Evolutionary conservation across 148 eudicot genomes (phyloP), one percentile per base, ranked within the genome.

Genomic region (Chenopodium quinoa): DNA sequence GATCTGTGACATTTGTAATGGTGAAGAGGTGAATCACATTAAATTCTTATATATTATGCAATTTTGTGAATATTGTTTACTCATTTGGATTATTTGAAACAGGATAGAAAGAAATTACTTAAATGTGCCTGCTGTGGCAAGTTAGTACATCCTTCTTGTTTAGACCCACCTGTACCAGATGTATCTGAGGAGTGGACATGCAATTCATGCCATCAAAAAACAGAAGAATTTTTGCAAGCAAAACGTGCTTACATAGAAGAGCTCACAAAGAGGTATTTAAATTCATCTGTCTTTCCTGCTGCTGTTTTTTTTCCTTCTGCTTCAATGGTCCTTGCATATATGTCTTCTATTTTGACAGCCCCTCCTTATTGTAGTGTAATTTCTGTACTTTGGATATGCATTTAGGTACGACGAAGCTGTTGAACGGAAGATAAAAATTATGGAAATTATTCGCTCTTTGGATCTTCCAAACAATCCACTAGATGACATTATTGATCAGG

Each of bases 401-500:
- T 71, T 52, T 78, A 96, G 99, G 85, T 93, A 93, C 88, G 92
- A 93, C 83, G 95, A 74, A 85, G 99, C 97, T 44, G 67, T 88
- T 86, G 94, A 92, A 78, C 90, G 97, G 75, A 92, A 91, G 82
- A 77, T 82, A 67, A 89, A 92, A 80, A 87, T 96, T 71, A 83
- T 91, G 84, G 98, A 91, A 34, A 91, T 91, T 56, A 76, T 96
- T 71, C 91, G 94, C 65, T 84, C 93, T 50, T 80, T 96, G 85
- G 97, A 93, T 89, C 98, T 96, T 78, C 99, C 99, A 66, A 91
- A 93, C 83, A 96, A 93, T 87, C 99, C 99, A 52, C 84, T 96
- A 83, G 99, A 96, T 93, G 99, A 93, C 84, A 92, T 96, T 81
- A 88, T 92, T 87, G 98, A 96, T 86, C 98, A 93, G 97, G 99